Evolutionary conservation across 2,329 filamentous ascomycete genomes (phyloP).

Genomic region (Neurospora crassa): DNA sequence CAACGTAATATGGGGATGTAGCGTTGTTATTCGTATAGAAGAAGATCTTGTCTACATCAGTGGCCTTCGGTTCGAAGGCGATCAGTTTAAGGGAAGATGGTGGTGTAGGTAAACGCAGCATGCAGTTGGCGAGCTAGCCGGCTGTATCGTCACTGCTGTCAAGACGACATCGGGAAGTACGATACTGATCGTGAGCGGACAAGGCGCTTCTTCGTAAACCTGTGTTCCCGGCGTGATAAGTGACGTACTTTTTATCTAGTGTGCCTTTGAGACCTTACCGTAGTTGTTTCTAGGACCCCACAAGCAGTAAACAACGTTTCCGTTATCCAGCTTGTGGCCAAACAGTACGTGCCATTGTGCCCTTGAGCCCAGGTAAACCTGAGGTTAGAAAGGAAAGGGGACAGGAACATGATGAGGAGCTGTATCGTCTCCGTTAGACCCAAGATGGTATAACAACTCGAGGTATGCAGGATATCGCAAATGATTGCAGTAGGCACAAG

Average conservation of each 20-base stretch:
- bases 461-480: background rate
- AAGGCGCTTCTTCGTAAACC: conserved; percentile 3
- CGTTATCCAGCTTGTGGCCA: conserved; percentile 8
- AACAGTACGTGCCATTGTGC: conserved; percentile 2
- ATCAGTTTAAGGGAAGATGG: conserved; percentile 12
- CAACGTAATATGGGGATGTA: conserved; percentile 17
- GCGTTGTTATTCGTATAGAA: conserved; percentile 17
- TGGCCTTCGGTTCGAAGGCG: conserved; percentile 10
- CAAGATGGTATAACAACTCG: background rate
- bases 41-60: conserved; percentile 5
- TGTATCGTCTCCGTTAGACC: background rate
- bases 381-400: no score
- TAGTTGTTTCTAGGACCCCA: conserved; percentile 3
- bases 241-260: background rate
- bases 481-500: background rate
- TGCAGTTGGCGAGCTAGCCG: conserved; percentile 16
- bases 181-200: conserved; percentile 4
- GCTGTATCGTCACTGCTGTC: conserved; percentile 15
- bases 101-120: conserved; percentile 16
- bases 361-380: background rate
- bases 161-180: conserved; percentile 9
- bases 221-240: background rate
- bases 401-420: background rate
- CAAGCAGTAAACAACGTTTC: conserved; percentile 11
- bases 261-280: background rate